Evolutionary conservation across 305 asterid genomes (phyloP).

Genomic region (Fraxinus sp.): DNA sequence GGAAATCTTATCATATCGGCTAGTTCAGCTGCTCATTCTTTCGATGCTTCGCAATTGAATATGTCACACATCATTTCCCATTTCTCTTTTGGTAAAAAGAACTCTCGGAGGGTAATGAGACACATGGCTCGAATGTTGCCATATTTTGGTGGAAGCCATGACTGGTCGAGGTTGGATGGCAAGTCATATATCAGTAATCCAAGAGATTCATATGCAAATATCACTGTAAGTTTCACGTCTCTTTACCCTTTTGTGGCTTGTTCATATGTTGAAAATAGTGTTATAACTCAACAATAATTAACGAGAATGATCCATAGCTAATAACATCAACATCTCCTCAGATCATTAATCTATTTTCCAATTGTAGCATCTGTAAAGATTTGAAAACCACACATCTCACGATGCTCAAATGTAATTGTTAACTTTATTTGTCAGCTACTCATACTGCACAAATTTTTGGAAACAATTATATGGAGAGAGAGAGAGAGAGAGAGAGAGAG

Average conservation of each 20-base stretch:
- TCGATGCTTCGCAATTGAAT: conserved; percentile 94
- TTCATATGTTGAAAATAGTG: background rate
- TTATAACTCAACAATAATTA: background rate
- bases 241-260: background rate
- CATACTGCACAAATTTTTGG: background rate
- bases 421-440: background rate
- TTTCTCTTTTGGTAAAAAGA: conserved; percentile 79
- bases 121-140: conserved; percentile 68
- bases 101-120: conserved; percentile 62
- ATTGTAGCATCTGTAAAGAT: background rate
- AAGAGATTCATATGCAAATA: conserved; percentile 76
- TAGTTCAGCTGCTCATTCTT: conserved; percentile 85
- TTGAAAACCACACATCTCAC: background rate
- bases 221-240: conserved; percentile 66
- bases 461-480: no score
- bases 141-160: conserved; percentile 77
- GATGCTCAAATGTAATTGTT: background rate
- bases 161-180: conserved; percentile 55
- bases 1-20: conserved; percentile 92
- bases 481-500: no score
- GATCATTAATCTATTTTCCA: background rate
- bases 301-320: background rate
- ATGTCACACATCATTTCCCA: conserved; percentile 86
- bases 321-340: background rate
- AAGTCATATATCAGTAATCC: conserved; percentile 78